Conservation (phyloP, 2,329 filamentous ascomycete species). For the Cladosporium colombiae region DNA sequence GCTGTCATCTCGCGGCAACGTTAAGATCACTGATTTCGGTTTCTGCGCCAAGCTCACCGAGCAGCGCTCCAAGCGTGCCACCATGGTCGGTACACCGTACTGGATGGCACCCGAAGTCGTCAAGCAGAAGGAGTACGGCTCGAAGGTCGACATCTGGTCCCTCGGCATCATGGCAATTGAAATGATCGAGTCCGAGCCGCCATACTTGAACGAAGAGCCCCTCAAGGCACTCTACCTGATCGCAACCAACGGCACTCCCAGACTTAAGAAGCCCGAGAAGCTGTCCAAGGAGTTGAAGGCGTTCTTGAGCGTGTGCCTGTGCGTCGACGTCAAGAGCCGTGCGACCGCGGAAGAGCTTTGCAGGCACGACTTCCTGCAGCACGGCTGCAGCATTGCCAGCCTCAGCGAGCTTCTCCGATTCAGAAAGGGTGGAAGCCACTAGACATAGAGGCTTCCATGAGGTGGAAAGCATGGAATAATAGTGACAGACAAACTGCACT, state of each 20-base stretch:
- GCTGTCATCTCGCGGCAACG: constrained; percentile 87
- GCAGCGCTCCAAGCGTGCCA: constrained; percentile 93
- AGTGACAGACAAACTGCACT: not conserved
- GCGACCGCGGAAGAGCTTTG: constrained; percentile 89
- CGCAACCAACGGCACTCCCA: constrained; percentile 93
- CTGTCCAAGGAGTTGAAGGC: constrained; percentile 96
- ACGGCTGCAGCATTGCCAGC: constrained; percentile 80
- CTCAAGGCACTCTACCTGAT: constrained; percentile 97
- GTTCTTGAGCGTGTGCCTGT: constrained; percentile 93
- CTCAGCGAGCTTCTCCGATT: constrained; percentile 86
- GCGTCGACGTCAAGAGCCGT: constrained; percentile 92
- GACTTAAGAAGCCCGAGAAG: constrained; percentile 97
- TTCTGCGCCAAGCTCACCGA: constrained; percentile 99
- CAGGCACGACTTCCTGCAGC: constrained; percentile 90
- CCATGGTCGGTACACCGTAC: constrained; percentile 98
- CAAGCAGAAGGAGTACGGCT: constrained; percentile 98
- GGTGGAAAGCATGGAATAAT: not conserved
- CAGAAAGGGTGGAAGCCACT: constrained; percentile 65
- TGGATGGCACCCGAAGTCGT: constrained; percentile 99
- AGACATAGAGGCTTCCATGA: not conserved
- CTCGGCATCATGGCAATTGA: constrained; percentile 99
- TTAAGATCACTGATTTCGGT: constrained; percentile 96
- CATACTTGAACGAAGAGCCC: constrained; percentile 96
- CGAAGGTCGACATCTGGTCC: constrained; percentile 98
- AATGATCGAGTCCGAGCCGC: constrained; percentile 98